A percentile compares a stretch with the other conserved stretches of the same genome.
Evolutionary conservation across 2,329 filamentous ascomycete species (phyloP).

Genomic region (Rugonectria rugulosa): DNA sequence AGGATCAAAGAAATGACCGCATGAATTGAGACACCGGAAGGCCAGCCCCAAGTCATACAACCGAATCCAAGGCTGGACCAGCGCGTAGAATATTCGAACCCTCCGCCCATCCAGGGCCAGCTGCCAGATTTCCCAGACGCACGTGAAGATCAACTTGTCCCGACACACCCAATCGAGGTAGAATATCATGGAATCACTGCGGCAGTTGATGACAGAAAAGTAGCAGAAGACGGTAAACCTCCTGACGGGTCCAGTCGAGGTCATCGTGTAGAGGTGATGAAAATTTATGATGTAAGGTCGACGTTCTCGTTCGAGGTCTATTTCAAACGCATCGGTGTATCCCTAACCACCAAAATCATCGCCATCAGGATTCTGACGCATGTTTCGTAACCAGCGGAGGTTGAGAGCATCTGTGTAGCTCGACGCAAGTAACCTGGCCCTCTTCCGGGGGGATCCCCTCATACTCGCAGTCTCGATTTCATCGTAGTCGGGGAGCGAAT

Average conservation of each 20-base stretch:
- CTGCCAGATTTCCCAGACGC: constrained; percentile 13
- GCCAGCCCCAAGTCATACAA: not conserved
- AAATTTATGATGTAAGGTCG: constrained; percentile 5
- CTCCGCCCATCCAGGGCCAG: not conserved
- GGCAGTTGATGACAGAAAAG: constrained; percentile 3
- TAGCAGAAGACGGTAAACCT: not conserved
- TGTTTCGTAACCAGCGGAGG: no score
- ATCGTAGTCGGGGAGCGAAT: not conserved
- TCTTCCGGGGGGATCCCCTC: no score
- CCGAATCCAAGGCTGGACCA: constrained; percentile 2
- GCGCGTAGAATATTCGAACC: not conserved
- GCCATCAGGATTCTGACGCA: no score
- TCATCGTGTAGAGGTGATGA: not conserved
- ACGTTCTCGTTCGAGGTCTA: constrained; percentile 6
- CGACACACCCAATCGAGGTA: not conserved
- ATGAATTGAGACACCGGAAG: not conserved
- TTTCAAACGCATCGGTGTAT: no score
- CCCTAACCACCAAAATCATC: no score
- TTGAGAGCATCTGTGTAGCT: no score
- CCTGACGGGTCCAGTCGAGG: not conserved
- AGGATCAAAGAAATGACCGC: no score
- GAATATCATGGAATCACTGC: not conserved
- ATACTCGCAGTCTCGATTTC: no score
- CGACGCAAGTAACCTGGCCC: no score
- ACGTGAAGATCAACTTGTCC: not conserved